Conservation (phyloP, 352 stramenopile species). For the Globisporangium perplexum region DNA sequence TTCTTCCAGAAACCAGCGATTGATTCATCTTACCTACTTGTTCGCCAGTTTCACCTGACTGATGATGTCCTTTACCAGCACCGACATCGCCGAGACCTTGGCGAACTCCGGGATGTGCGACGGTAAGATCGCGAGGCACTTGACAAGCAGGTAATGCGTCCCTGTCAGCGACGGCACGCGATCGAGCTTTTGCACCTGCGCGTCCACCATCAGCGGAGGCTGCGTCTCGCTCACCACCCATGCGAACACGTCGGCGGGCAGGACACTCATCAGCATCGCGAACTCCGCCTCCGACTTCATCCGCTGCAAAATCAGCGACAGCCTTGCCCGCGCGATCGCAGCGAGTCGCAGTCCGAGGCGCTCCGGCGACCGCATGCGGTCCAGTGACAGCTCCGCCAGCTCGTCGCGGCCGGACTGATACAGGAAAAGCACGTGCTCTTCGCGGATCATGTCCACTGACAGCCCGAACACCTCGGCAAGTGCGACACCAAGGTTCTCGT, state of each 20-base stretch:
- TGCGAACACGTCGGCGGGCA: conserved; percentile 70
- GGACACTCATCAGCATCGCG: conserved; percentile 72
- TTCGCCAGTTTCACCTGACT: conserved; percentile 42
- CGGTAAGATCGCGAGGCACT: conserved; percentile 50
- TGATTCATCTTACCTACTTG: no score
- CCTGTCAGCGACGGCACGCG: conserved; percentile 66
- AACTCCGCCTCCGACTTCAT: conserved; percentile 78
- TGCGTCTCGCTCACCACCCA: conserved; percentile 61
- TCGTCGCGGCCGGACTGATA: conserved; percentile 75
- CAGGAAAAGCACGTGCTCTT: conserved; percentile 78
- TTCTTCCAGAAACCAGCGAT: no score
- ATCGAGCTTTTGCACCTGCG: conserved; percentile 58
- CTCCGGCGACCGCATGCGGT: conserved; percentile 67
- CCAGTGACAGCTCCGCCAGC: conserved; percentile 57
- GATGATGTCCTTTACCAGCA: conserved; percentile 81
- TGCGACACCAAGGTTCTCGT: conserved; percentile 55
- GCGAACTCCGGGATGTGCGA: conserved; percentile 46
- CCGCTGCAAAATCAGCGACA: conserved; percentile 65
- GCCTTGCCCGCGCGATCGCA: conserved; percentile 60
- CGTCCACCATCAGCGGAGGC: conserved; percentile 49
- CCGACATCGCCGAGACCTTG: conserved; percentile 68
- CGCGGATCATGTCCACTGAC: conserved; percentile 64
- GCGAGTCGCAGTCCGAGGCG: conserved; percentile 48
- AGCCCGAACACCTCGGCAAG: conserved; percentile 71
- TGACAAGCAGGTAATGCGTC: conserved; percentile 66